These are phyloP conservation scores for Populus hybrid DNA, from an alignment of 441 rosid genomes.

Conservation along the genomic window DNA sequence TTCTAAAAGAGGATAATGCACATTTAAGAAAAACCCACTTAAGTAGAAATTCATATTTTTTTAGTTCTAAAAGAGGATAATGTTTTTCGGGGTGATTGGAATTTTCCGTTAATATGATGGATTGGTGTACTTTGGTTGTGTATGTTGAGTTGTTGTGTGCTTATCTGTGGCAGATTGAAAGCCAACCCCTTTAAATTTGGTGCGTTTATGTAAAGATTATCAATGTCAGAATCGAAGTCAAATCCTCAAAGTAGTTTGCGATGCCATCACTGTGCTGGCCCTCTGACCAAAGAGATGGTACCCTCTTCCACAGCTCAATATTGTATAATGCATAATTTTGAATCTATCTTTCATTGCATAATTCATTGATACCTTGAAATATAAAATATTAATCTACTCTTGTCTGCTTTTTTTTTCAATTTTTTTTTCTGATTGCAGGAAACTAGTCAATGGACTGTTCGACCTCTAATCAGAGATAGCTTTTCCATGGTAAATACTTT, in stretches of 20 bases:
- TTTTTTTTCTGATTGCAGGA: slow-evolving; percentile 46
- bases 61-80: neutral
- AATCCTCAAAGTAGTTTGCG: slow-evolving; percentile 30
- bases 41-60: too few species aligned
- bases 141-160: neutral
- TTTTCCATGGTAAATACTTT: slow-evolving; percentile 68
- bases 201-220: neutral
- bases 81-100: neutral
- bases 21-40: too few species aligned
- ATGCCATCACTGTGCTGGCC: slow-evolving; percentile 95
- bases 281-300: slow-evolving; percentile 81
- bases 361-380: neutral
- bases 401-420: neutral
- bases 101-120: neutral
- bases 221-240: slow-evolving; percentile 43
- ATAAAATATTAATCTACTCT: neutral
- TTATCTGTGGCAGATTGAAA: neutral
- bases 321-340: neutral
- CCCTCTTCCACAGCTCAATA: slow-evolving; percentile 1
- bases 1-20: too few species aligned
- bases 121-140: neutral
- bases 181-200: neutral
- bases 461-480: slow-evolving; percentile 85
- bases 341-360: neutral
- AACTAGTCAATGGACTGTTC: slow-evolving; percentile 78